Conservation (phyloP, 495 filamentous ascomycete species). For the Aspergillus incahuasiensis region DNA sequence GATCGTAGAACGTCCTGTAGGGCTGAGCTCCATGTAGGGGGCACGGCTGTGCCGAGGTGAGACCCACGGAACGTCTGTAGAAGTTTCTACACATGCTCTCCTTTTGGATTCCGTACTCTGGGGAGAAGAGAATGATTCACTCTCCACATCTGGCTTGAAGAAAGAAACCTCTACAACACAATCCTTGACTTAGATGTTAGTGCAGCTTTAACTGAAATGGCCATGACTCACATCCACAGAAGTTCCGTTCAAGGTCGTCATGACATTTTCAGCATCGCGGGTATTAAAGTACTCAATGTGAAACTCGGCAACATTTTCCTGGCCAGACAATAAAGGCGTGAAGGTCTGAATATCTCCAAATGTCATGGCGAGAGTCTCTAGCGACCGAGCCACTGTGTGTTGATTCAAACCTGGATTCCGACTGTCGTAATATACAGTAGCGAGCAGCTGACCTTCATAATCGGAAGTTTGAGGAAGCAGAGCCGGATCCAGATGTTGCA, state of each 20-base stretch:
- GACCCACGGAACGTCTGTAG: conserved; percentile 13
- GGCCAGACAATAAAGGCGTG: conserved; percentile 28
- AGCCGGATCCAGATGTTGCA: conserved; percentile 22
- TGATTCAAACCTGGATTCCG: conserved; percentile 20
- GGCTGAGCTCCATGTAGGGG: conserved; percentile 32
- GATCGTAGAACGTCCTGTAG: conserved; percentile 37
- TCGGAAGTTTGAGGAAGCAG: conserved; percentile 30
- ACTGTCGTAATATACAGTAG: conserved; percentile 25
- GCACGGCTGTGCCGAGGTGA: conserved; percentile 15
- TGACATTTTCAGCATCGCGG: conserved; percentile 30
- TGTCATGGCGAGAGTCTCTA: conserved; percentile 44
- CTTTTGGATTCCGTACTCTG: conserved; percentile 16
- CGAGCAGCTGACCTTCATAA: conserved; percentile 32
- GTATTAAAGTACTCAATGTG: conserved; percentile 54
- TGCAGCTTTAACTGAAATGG: not conserved
- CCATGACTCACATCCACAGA: conserved; percentile 43
- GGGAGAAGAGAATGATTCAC: conserved; percentile 7
- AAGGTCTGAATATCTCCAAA: conserved; percentile 54
- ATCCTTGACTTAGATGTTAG: conserved; percentile 19
- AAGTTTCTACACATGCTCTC: conserved; percentile 9
- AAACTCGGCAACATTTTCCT: conserved; percentile 31
- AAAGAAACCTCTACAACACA: conserved; percentile 26
- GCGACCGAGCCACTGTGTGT: conserved; percentile 18
- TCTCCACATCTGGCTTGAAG: conserved; percentile 24
- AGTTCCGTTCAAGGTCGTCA: conserved; percentile 39